Base-by-base conservation (phyloP, 371 early-diverging fungal genomes). In the Haplosporangium sp. region DNA sequence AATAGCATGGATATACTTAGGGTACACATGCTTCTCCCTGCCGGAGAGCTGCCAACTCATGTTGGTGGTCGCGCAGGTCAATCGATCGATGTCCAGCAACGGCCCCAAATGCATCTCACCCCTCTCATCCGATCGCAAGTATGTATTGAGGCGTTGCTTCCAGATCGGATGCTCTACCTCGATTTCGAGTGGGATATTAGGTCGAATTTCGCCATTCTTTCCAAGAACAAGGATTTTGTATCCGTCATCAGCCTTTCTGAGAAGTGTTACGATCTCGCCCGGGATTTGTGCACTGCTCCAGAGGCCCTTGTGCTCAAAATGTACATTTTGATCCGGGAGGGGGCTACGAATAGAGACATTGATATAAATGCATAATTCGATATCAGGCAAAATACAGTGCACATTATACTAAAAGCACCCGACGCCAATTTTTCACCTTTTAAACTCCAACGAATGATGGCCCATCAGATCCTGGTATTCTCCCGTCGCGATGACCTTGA, bases 121-220 rank as follows among this genome's bases (percentile, higher is more conserved):
- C 29, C 29, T 29, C 29, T 29, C 29, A 29, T 29, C 29, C 29
- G 29, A 29, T 29, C 29, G 29, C 29, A 29, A 29, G 29, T 29
- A 29, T 29, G 29, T 29, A 29, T 4, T 29, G 29, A 84, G 73
- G 1, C 14, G 13, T 0, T 40, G 18, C 8, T 7, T 21, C 10
- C 67, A 47, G 62, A 84, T 64, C 0, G 60, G 58, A 51, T 86
- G 87, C 4, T 69, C 60, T 10, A 85, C 54, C 10, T 57, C 37
- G 8, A 89, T 45, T 0, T 58, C 64, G 0, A 85, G 67, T 18
- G 81, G 74, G 12, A 72, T 59, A 13, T 81, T 64, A 11, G 65
- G 59, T 43, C 82, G 80, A 8, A 64, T 58, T 52, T 88, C 86
- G 36, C 84, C 89, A 64, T 89, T 89, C 62, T 83, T 86, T 55